Conservation (phyloP, 441 rosid genomes). For the Euphorbia schlechtendalii region DNA sequence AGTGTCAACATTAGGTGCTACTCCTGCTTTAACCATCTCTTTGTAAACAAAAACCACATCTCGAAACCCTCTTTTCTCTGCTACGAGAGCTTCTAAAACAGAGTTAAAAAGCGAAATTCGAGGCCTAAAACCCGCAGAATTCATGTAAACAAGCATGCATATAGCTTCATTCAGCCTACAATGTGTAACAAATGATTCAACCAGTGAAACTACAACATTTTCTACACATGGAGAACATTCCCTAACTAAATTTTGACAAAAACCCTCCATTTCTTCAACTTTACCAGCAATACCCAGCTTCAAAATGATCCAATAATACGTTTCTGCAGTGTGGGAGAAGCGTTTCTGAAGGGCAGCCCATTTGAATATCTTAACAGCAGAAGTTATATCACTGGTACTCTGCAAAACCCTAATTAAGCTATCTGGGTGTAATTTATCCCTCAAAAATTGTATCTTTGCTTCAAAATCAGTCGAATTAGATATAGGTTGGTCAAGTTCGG, state of each 20-base stretch:
- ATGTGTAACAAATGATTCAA: slow-evolving; percentile 32
- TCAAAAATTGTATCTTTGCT: slow-evolving; percentile 31
- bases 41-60: slow-evolving; percentile 47
- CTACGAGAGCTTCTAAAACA: slow-evolving; percentile 36
- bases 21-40: slow-evolving; percentile 53
- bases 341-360: slow-evolving; percentile 41
- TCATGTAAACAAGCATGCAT: slow-evolving; percentile 34
- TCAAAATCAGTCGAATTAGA: slow-evolving; percentile 22
- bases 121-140: slow-evolving; percentile 29
- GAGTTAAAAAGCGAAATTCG: slow-evolving; percentile 30
- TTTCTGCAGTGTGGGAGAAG: slow-evolving; percentile 40
- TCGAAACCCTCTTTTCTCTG: slow-evolving; percentile 32
- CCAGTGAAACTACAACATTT: slow-evolving; percentile 30
- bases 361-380: slow-evolving; percentile 44
- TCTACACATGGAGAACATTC: slow-evolving; percentile 27
- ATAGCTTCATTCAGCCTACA: slow-evolving; percentile 32
- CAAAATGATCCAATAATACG: slow-evolving; percentile 42
- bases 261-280: slow-evolving; percentile 32
- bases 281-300: too few relatives aligned
- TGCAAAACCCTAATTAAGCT: slow-evolving; percentile 34
- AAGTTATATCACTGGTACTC: slow-evolving; percentile 26
- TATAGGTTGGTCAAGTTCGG: slow-evolving; percentile 21
- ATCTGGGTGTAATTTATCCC: slow-evolving; percentile 31
- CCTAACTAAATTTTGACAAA: slow-evolving; percentile 35
- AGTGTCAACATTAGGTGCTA: slow-evolving; percentile 36